Evolutionary conservation across 2,329 filamentous ascomycete genomes (phyloP).

Genomic region (Rachicladosporium sp.): DNA sequence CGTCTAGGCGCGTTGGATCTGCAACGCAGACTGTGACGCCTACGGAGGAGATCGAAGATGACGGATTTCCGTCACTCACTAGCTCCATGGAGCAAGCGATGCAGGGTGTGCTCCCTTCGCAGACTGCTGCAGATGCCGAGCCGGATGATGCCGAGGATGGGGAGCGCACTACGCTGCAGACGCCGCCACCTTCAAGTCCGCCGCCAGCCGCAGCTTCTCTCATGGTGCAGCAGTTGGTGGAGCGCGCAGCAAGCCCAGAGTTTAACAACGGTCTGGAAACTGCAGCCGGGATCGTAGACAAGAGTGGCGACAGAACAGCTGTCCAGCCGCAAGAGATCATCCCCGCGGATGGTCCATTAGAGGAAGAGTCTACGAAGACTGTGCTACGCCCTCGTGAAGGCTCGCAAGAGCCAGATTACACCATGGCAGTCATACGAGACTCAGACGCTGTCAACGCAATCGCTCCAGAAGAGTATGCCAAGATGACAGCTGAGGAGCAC

Average conservation of each 20-base stretch:
- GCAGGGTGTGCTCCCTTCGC: background rate
- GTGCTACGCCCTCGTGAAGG: slow-evolving; percentile 14
- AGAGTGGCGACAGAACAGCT: background rate
- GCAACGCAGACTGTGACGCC: slow-evolving; percentile 20
- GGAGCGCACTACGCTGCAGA: slow-evolving; percentile 8
- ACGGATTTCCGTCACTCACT: slow-evolving; percentile 21
- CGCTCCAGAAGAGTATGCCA: slow-evolving; percentile 25
- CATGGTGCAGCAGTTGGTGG: too few relatives aligned
- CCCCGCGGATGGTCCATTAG: too few relatives aligned
- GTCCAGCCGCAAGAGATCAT: background rate
- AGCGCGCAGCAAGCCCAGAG: too few relatives aligned
- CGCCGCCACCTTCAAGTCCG: slow-evolving; percentile 12
- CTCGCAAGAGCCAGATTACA: slow-evolving; percentile 22
- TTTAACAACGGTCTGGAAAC: too few relatives aligned
- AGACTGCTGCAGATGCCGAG: slow-evolving; percentile 4
- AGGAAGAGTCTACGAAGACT: too few relatives aligned
- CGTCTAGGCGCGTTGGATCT: too few relatives aligned
- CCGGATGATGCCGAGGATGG: slow-evolving; percentile 5
- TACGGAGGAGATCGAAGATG: slow-evolving; percentile 19
- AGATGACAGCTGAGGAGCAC: slow-evolving; percentile 79
- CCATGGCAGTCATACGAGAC: slow-evolving; percentile 19
- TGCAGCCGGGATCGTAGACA: background rate
- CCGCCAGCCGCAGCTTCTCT: background rate
- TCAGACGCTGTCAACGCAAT: slow-evolving; percentile 18
- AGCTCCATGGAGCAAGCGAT: slow-evolving; percentile 23